Percentiles rank a stretch among this genome's conserved stretches.
phyloP scores from a whole-genome alignment of 805 yeast species.

The Gaillardinia entomophila region DNA sequence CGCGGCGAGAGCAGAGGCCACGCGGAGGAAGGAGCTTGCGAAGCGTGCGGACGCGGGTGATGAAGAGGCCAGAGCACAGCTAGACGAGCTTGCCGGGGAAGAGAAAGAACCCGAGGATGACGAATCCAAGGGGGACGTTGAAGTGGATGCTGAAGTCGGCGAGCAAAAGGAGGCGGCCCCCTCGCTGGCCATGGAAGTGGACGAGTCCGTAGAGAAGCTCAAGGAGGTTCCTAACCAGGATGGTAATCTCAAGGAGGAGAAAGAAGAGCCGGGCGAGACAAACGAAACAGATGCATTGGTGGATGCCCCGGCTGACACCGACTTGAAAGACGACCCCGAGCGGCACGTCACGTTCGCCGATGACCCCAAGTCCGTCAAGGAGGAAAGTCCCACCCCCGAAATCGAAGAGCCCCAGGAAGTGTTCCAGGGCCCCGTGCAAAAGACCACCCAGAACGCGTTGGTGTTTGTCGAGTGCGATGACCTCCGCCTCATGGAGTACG shows the following conservation, averaged over 20 bases:
- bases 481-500: conserved; percentile 15
- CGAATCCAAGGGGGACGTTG: conserved; percentile 3
- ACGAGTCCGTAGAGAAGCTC: background rate
- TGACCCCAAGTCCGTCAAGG: conserved; percentile 3
- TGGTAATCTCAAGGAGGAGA: background rate
- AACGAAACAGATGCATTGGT: too few species aligned
- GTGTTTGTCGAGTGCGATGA: conserved; percentile 45
- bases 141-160: conserved; percentile 2
- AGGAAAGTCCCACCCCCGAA: conserved; percentile 1
- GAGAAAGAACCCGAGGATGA: conserved; percentile 1
- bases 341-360: conserved; percentile 20
- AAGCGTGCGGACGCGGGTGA: too few species aligned
- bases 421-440: conserved; percentile 67
- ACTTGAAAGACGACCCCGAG: conserved; percentile 4
- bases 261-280: too few species aligned
- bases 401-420: conserved; percentile 13
- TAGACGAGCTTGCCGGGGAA: too few species aligned
- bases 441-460: conserved; percentile 50
- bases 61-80: too few species aligned
- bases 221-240: too few species aligned
- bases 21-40: too few species aligned
- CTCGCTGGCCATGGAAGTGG: too few species aligned
- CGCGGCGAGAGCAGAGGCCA: background rate
- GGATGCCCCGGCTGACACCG: too few species aligned
- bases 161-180: conserved; percentile 2